Evolutionary conservation across 1,139 yeast species (phyloP).

Genomic region (Yamadazyma membranifaciens): DNA sequence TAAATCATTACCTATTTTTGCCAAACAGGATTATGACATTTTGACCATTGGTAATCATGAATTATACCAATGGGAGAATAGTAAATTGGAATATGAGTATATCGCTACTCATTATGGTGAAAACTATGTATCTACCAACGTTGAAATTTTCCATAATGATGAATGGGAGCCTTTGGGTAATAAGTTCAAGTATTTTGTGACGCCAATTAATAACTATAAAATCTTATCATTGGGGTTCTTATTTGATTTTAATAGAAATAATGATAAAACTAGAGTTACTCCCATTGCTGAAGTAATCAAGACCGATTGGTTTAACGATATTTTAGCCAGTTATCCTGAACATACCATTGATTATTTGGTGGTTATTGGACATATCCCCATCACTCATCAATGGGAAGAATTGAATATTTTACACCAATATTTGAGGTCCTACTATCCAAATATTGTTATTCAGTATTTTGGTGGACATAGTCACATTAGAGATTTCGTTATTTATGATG

Average conservation of each 20-base stretch:
- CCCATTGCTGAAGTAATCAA: constrained; percentile 56
- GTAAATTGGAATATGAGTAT: constrained; percentile 61
- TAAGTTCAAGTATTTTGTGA: constrained; percentile 61
- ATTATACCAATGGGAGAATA: constrained; percentile 67
- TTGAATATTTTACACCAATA: constrained; percentile 49
- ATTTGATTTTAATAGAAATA: constrained; percentile 70
- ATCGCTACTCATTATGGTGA: constrained; percentile 61
- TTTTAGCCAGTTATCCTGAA: constrained; percentile 40
- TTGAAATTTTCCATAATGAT: constrained; percentile 56
- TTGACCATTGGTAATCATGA: constrained; percentile 93
- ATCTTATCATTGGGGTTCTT: constrained; percentile 76
- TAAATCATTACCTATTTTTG: constrained; percentile 61
- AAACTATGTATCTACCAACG: constrained; percentile 76
- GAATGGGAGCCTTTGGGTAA: constrained; percentile 66
- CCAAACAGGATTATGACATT: constrained; percentile 68
- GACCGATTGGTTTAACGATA: constrained; percentile 63
- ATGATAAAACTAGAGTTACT: constrained; percentile 61
- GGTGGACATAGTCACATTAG: constrained; percentile 96
- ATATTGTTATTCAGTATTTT: constrained; percentile 72
- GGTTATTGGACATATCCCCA: constrained; percentile 80
- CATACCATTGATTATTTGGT: constrained; percentile 62
- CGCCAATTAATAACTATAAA: constrained; percentile 50
- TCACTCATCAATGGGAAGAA: constrained; percentile 57
- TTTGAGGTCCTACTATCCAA: constrained; percentile 59
- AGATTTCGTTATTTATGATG: constrained; percentile 73